Evolutionary conservation across 1,284 basidiomycete species (phyloP).

Genomic region (Cutaneotrichosporon sp.): DNA sequence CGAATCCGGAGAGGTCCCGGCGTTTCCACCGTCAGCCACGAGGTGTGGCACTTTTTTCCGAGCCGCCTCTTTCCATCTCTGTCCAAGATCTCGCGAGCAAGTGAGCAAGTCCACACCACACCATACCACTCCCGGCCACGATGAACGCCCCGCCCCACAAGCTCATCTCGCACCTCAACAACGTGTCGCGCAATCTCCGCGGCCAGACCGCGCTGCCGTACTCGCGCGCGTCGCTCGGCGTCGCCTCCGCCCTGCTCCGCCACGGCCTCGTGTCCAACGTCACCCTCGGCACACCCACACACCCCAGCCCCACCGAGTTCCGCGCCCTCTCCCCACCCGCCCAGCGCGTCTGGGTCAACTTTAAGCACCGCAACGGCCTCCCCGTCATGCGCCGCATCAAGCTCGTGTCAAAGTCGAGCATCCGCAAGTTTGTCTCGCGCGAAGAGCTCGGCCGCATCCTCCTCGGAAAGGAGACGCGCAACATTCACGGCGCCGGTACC

Average conservation of each 20-base stretch:
- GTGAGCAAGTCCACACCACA: too few species aligned
- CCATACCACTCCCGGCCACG: too few species aligned
- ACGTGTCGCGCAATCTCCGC: constrained; percentile 47
- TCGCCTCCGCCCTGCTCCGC: constrained; percentile 50
- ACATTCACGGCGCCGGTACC: constrained; percentile 48
- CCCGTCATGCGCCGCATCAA: constrained; percentile 48
- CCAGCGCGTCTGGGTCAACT: constrained; percentile 46
- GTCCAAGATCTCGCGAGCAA: too few species aligned
- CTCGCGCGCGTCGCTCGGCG: constrained; percentile 44
- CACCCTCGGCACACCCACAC: constrained; percentile 44
- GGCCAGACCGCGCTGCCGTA: constrained; percentile 49
- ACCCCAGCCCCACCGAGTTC: constrained; percentile 44
- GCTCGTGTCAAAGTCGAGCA: constrained; percentile 46
- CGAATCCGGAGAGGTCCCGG: neutral
- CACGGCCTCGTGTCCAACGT: constrained; percentile 51
- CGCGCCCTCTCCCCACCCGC: constrained; percentile 34
- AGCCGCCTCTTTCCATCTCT: neutral
- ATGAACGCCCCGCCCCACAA: constrained; percentile 45
- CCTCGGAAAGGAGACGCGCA: constrained; percentile 46
- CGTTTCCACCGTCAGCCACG: neutral
- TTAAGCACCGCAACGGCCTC: constrained; percentile 50
- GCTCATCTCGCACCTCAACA: constrained; percentile 50
- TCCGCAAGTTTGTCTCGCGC: constrained; percentile 38
- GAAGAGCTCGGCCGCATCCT: constrained; percentile 50
- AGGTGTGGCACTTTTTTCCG: constrained; percentile 29